Evolutionary conservation across 2,329 filamentous ascomycete genomes (phyloP), one percentile per base, ranked within the genome.

Genomic region (Aspergillus hiratsukae): DNA sequence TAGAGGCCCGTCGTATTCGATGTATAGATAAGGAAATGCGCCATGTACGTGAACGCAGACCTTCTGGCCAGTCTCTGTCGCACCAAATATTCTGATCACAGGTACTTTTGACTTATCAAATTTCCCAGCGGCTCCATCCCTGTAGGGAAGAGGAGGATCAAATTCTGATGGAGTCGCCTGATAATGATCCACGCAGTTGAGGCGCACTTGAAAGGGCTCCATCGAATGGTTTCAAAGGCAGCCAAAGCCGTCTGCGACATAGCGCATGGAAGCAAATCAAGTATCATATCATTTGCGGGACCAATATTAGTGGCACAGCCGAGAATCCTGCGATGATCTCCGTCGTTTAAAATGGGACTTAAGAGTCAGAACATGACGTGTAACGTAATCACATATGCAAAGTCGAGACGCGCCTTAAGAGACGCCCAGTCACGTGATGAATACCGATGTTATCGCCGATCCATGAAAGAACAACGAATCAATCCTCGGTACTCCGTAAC

Each of bases 141-240:
- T 83, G 64, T 84, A 85, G 59, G 87, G 85, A 62, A 97, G 81
- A 60, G 85, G 82, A 61, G 92, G 91, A 74, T 97, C 92, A 72
- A 94, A 87, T 63, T 82, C 81, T 51, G 91, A 89, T 19, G 91
- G 89, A 10, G 80, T 80, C 43, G 87, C 84, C 76, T 96, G 91
- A 73, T 97, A 99, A 73, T 94, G 87, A 75, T 99, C 94, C 77
- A 99, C 87, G 78, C 91, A 96, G 73, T 99, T 97, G 69, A 99
- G 80, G 66, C 92, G 89, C 71, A 99, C 86, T 66, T 90, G 88
- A 77, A 99, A 97, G 64, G 84, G 80, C 68, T 91, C 87, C 87
- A 86, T 86, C 67, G 65, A 61, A 52, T 53, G 56, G 43, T 53
- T 61, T 52, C 52, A 49, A 49, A 54, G 52, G 64, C 56, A 58